These are phyloP conservation scores for Drechslera avenae DNA, from an alignment of 2,329 filamentous ascomycete genomes.

Conservation along the genomic window DNA sequence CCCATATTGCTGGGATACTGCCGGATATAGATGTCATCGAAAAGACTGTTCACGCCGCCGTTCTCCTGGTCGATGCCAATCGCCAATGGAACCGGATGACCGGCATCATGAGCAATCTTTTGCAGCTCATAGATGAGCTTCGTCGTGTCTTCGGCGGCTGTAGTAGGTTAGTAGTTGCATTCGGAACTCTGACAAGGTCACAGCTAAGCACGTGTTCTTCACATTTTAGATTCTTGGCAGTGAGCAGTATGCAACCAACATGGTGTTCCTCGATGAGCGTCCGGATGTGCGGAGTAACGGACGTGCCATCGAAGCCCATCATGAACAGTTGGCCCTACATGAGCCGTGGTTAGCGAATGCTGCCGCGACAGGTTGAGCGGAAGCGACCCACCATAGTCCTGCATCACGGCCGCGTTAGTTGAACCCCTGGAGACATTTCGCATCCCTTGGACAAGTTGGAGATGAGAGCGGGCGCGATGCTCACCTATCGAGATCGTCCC, in stretches of 20 bases:
- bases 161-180: constrained; percentile 29
- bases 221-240: constrained; percentile 87
- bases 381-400: constrained; percentile 52
- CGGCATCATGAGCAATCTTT: constrained; percentile 86
- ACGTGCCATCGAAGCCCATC: constrained; percentile 85
- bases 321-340: constrained; percentile 79
- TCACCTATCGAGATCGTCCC: constrained; percentile 78
- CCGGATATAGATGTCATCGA: constrained; percentile 92
- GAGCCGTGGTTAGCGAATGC: constrained; percentile 36
- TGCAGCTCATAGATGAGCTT: constrained; percentile 88
- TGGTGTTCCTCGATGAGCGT: constrained; percentile 82
- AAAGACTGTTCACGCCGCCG: constrained; percentile 95
- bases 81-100: constrained; percentile 84
- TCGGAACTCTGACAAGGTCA: constrained; percentile 9
- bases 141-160: constrained; percentile 90
- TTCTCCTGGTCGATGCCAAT: constrained; percentile 97
- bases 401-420: constrained; percentile 46
- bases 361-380: constrained; percentile 17
- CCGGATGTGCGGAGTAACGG: constrained; percentile 81
- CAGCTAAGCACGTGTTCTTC: constrained; percentile 35
- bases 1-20: constrained; percentile 98
- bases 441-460: constrained; percentile 14
- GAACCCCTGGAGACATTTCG: constrained; percentile 31
- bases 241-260: constrained; percentile 83
- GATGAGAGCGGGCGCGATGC: constrained; percentile 41